Evolutionary conservation across 2,329 filamentous ascomycete species (phyloP).

Genomic region (Sporothrix dimorphospora): DNA sequence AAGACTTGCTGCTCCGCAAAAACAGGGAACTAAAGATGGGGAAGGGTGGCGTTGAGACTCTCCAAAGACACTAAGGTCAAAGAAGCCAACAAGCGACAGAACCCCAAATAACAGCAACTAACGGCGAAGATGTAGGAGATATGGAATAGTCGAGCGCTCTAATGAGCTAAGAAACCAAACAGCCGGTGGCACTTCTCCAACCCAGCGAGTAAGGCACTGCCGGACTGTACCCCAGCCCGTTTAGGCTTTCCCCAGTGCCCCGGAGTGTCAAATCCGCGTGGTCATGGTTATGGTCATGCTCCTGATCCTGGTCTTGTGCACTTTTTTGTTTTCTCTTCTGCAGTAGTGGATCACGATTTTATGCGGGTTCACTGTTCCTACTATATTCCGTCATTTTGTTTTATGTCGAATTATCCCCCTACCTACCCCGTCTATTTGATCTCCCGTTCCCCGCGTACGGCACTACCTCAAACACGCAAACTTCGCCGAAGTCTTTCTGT

Average conservation of each 20-base stretch:
- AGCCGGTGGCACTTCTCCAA: too few relatives aligned
- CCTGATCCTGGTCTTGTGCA: background rate
- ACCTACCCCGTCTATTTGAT: background rate
- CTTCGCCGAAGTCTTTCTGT: background rate
- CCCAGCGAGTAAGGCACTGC: too few relatives aligned
- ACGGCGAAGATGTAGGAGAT: background rate
- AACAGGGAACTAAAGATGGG: background rate
- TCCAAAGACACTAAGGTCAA: background rate
- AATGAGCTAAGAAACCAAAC: too few relatives aligned
- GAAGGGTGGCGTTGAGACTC: background rate
- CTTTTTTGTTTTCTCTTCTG: background rate
- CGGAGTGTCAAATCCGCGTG: background rate
- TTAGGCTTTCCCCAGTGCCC: constrained; percentile 4
- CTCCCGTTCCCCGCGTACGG: background rate
- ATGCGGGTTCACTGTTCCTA: background rate
- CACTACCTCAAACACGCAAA: background rate
- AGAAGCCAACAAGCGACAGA: background rate
- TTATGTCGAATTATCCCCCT: background rate
- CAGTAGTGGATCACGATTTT: background rate
- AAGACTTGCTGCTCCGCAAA: background rate
- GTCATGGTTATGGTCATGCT: background rate
- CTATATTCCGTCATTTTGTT: background rate
- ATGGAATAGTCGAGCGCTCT: background rate
- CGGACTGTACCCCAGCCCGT: background rate
- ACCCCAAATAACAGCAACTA: background rate